phyloP scores from a whole-genome alignment of 768 basidiomycete species.

The Serendipita sp. region DNA sequence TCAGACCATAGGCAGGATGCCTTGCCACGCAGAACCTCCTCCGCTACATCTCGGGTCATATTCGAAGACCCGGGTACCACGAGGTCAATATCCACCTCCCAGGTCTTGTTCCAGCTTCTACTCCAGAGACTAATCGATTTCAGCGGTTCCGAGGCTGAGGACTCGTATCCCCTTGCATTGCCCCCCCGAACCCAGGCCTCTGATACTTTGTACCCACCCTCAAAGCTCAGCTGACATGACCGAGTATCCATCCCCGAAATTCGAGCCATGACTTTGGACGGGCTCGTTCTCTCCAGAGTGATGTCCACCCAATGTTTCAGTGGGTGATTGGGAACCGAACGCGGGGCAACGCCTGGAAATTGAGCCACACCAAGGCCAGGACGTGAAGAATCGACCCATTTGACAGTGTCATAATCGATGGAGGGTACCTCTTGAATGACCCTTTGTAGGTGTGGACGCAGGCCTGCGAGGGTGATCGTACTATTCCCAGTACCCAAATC shows the following conservation, averaged over 20 bases:
- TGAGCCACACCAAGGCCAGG: background rate
- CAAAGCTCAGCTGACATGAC: background rate
- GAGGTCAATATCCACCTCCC: background rate
- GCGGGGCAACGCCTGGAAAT: background rate
- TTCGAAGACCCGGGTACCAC: background rate
- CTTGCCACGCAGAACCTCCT: background rate
- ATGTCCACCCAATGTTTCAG: background rate
- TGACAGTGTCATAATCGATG: background rate
- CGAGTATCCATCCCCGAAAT: background rate
- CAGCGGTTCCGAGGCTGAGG: background rate
- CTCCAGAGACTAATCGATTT: background rate
- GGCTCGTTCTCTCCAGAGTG: background rate
- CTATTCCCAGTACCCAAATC: background rate
- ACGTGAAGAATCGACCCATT: background rate
- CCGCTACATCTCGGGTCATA: background rate
- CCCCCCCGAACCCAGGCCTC: background rate
- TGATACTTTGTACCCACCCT: background rate
- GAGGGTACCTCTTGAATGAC: background rate
- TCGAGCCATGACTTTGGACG: background rate
- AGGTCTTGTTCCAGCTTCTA: background rate
- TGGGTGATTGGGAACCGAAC: background rate
- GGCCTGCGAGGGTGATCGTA: background rate
- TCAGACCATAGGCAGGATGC: constrained; percentile 4
- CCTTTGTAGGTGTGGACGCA: background rate
- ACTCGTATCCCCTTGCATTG: background rate